Base-by-base conservation (phyloP, 2,329 filamentous ascomycete species). In the Pseudonectria foliicola region DNA sequence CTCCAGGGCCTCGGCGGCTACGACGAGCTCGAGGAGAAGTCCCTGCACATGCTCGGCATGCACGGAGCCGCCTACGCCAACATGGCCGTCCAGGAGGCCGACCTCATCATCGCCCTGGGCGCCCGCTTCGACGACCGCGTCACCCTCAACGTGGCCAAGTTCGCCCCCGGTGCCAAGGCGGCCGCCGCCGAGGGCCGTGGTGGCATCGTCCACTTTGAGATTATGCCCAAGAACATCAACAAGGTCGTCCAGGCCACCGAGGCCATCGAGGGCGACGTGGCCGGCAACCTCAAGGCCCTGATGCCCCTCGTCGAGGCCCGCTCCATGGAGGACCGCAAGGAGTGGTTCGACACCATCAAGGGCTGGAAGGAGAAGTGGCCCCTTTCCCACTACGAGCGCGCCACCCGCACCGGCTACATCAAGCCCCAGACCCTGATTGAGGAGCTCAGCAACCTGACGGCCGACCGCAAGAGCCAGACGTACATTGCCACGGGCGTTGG, bases 171-270 rank as follows among this genome's bases (percentile, higher is more conserved):
- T 34, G 92, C 92, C 29, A 92, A 85, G 66, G 77, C 79, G 11
- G 92, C 92, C 1, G 90, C 87, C 4, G 71, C 75, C 10, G 85
- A 95, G 66, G 80, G 80, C 35, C 84, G 88, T 43, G 92, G 92
- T 52, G 92, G 92, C 55, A 96, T 98, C 53, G 77, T 96, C 12
- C 90, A 98, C 64, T 96, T 96, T 55, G 90, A 96, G 60, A 90
- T 98, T 54, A 84, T 96, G 82, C 90, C 92, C 52, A 98, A 98
- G 80, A 96, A 98, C 71, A 96, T 96, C 68, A 96, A 96, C 79
- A 98, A 96, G 75, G 89, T 96, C 27, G 84, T 98, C 11, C 87
- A 96, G 66, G 89, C 90, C 7, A 95, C 85, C 27, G 88, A 95
- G 66, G 90, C 92, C 29, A 82, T 96, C 13, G 90, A 95, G 65